A percentile compares a stretch with the other conserved stretches of the same genome.
Evolutionary conservation across 768 basidiomycete species (phyloP).

Genomic region (Pleurotus tuber-regium): DNA sequence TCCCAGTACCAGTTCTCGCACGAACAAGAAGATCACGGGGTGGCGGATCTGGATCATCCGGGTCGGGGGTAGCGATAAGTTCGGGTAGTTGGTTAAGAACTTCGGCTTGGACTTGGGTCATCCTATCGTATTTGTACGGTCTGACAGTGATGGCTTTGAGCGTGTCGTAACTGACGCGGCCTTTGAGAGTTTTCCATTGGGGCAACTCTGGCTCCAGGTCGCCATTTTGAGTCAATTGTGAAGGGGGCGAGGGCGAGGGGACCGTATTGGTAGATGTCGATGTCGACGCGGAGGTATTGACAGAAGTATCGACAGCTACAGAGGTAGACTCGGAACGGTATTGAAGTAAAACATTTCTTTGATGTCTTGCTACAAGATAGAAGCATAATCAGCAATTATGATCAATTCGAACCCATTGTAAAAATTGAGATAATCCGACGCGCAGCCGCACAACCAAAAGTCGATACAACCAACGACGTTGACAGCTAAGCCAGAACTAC

Average conservation of each 20-base stretch:
- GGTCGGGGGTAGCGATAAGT: slow-evolving; percentile 52
- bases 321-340: not conserved
- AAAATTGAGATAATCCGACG: too few relatives aligned
- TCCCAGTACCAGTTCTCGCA: slow-evolving; percentile 87
- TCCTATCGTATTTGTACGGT: slow-evolving; percentile 66
- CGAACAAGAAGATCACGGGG: slow-evolving; percentile 79
- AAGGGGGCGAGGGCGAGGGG: not conserved
- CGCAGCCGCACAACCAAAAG: too few relatives aligned
- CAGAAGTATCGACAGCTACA: not conserved
- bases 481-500: too few relatives aligned
- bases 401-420: not conserved
- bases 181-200: slow-evolving; percentile 35
- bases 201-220: slow-evolving; percentile 18
- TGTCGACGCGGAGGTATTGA: too few relatives aligned
- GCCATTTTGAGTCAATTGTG: slow-evolving; percentile 1
- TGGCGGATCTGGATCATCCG: slow-evolving; percentile 21
- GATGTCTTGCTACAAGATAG: not conserved
- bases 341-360: not conserved
- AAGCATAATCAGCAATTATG: too few relatives aligned
- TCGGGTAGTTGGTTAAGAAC: slow-evolving; percentile 76
- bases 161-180: slow-evolving; percentile 35
- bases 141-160: slow-evolving; percentile 57
- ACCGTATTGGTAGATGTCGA: not conserved
- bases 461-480: too few relatives aligned
- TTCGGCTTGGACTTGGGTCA: slow-evolving; percentile 82